Evolutionary conservation across 2,329 filamentous ascomycete genomes (phyloP).

Genomic region (Sporothrix variecibatus): DNA sequence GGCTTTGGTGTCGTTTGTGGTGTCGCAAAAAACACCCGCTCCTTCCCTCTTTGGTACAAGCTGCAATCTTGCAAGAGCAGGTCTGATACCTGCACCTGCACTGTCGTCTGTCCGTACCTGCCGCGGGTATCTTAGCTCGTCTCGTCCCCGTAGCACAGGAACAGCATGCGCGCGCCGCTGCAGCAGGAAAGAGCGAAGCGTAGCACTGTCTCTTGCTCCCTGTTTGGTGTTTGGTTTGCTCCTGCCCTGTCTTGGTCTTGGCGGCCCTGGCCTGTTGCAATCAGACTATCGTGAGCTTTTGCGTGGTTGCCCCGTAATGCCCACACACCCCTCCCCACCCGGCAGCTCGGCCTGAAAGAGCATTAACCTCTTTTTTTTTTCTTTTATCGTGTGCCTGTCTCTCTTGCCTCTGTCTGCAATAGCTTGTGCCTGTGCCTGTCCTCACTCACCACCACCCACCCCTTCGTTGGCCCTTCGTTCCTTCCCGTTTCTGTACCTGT

Average conservation of each 20-base stretch:
- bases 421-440: conserved; percentile 12
- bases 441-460: conserved; percentile 13
- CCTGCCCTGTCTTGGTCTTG: conserved; percentile 14
- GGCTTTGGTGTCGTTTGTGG: not conserved
- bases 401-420: not conserved
- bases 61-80: conserved; percentile 11
- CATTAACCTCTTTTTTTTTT: conserved; percentile 14
- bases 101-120: conserved; percentile 13
- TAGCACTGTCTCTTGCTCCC: not conserved
- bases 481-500: conserved; percentile 20
- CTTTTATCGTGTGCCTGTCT: not conserved
- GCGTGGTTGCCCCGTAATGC: conserved; percentile 26
- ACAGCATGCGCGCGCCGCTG: not conserved
- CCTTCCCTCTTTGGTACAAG: conserved; percentile 19
- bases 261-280: not conserved
- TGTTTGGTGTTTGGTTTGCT: not conserved
- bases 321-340: conserved; percentile 15
- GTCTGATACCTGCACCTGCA: not conserved
- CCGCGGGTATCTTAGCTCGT: conserved; percentile 12
- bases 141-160: conserved; percentile 16
- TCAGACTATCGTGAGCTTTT: conserved; percentile 23
- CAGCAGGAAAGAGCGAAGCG: not conserved
- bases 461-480: conserved; percentile 16
- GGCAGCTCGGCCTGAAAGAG: conserved; percentile 24
- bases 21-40: conserved; percentile 8